phyloP scores from a whole-genome alignment of 805 yeast species.

The Wickerhamiella dianesei region DNA sequence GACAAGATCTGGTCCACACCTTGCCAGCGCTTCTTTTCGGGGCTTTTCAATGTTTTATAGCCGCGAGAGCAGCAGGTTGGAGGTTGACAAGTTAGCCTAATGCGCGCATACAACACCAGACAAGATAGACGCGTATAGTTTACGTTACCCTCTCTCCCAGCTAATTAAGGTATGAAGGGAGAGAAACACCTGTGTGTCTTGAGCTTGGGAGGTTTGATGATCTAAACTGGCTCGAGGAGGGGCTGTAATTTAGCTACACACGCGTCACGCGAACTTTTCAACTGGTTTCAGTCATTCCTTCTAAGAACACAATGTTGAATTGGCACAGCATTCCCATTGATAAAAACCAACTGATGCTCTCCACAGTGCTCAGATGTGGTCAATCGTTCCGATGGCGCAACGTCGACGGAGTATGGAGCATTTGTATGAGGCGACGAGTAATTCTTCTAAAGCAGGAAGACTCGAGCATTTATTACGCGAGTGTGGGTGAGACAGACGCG shows the following conservation, averaged over 20 bases:
- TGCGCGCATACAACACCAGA: no score
- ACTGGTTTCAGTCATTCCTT: not conserved
- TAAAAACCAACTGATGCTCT: constrained; percentile 38
- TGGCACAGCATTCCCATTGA: constrained; percentile 19
- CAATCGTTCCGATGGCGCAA: constrained; percentile 75
- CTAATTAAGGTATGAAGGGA: no score
- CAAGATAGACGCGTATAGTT: not conserved
- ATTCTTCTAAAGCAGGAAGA: constrained; percentile 52
- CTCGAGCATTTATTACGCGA: constrained; percentile 37
- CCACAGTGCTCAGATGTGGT: constrained; percentile 65
- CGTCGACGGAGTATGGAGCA: constrained; percentile 40
- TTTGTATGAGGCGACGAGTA: constrained; percentile 42
- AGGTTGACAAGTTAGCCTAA: no score
- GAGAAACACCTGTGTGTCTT: no score
- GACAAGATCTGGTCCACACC: not conserved
- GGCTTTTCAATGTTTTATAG: not conserved
- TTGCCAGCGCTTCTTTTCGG: not conserved
- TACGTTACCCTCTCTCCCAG: no score
- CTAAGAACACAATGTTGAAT: not conserved
- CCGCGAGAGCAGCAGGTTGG: not conserved
- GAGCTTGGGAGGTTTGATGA: no score
- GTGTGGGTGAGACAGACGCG: constrained; percentile 19
- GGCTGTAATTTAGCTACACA: no score
- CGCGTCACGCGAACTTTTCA: not conserved
- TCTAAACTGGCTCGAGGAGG: no score